Evolutionary conservation across 257 asterid genomes (phyloP), one percentile per base, ranked within the genome.

Genomic region (Gynochthodes officinalis): DNA sequence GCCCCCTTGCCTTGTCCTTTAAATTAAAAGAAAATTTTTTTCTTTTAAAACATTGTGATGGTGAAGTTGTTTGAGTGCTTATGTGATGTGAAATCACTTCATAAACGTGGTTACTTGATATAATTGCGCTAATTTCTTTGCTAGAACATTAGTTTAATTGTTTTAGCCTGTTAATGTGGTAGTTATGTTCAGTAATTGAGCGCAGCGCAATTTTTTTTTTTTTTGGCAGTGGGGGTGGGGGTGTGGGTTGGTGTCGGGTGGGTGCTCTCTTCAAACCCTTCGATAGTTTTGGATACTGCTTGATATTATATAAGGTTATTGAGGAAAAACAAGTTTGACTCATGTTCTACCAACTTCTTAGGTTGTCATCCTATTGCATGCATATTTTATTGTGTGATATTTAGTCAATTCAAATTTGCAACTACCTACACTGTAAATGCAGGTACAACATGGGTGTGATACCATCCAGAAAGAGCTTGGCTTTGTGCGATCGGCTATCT

Each of bases 371-470:
- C 3, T 7, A 9, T 1, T 68, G 30, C 2, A 25, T n/a, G 18
- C 18, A 3, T 0, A 25, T 35, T 19, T 64, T 64, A 28, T 52
- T 30, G 49, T 39, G 21, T 52, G 72, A 65, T 44, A 53, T 19
- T 4, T 27, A 70, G 48, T 70, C 18, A 40, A 70, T n/a, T 3
- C 40, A 9, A 9, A 7, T 32, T 70, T 40, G 74, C 54, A 39
- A 2, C 54, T 23, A 62, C 25, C 69, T 71, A 23, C 46, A 62
- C 39, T 62, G 35, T 70, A 58, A 39, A 60, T 85, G 71, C 83
- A 95, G 99, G 91, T 95, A 92, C 87, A 92, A 84, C 80, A 91
- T 94, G 89, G 98, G 99, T 13, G 89, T 94, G 46, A 91, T 91
- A 76, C 86, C 96, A 67, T 87, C 95, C 39, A 88, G 96, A 75